Evolutionary conservation across 352 stramenopile species (phyloP), one percentile per base, ranked within the genome.

Genomic region (Phytophthora nicotianae): DNA sequence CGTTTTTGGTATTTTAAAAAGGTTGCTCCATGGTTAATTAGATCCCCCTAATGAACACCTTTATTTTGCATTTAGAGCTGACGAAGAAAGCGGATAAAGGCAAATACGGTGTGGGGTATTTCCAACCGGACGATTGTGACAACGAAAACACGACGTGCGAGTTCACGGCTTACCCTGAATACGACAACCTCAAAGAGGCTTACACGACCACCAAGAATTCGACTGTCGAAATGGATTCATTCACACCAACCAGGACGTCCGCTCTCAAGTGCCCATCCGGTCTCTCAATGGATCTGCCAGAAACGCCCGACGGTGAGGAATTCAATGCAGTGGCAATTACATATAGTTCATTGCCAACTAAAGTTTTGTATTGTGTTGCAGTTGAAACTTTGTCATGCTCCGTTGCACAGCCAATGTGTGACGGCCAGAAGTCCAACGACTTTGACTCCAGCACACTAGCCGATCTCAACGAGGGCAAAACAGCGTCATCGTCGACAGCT

Each of bases 81-180:
- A 75, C 60, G 3, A 88, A 85, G 65, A 66, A 57, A 5, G 72
- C 58, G 13, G 79, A 90, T 32, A 56, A 77, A 35, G 79, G 75
- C 50, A 79, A 82, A 40, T 88, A 81, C 58, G 81, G 81, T 10
- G 63, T 89, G n/a, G 76, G 77, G 9, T 89, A 89, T 69, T 91
- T 89, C 52, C 55, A 75, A 23, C 79, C 82, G 21, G 72, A 88
- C 27, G 56, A 85, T 23, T 89, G 82, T 41, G 70, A 89, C 62
- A 74, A 88, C 45, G 58, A 83, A 27, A 68, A 57, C 13, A 69
- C 68, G 4, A 62, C 65, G 42, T 89, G 80, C 62, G 60, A 73
- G 33, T 89, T 86, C 50, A 81, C 57, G 16, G 58, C 75, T 11
- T 89, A 89, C 35, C 79, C 79, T 4, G 79, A 90, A 47, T 87